Evolutionary conservation across 176 grass and related monocot genomes (phyloP), one percentile per base, ranked within the genome.

Genomic region (Canna indica): DNA sequence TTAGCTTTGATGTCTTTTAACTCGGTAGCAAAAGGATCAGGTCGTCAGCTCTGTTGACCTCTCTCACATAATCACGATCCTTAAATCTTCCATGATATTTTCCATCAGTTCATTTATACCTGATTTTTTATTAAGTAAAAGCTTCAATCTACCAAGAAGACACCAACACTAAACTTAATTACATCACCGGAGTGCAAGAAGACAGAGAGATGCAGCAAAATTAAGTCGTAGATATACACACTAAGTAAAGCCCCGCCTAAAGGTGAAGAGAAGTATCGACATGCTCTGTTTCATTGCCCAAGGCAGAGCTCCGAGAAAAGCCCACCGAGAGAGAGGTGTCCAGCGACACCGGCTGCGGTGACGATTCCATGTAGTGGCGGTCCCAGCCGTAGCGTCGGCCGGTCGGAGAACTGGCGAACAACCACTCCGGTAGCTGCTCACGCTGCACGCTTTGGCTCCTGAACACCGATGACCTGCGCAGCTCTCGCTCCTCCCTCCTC

Each of bases 261-360:
- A 60, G 27, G 26, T 60, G 58, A 60, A 60, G 58, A 60, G 58
- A 31, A 29, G 58, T 60, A 60, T 60, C 58, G 9, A 54, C 50
- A 7, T 30, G 20, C 12, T 60, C 58, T 29, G 58, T 14, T 31
- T 60, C 24, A 4, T 13, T 60, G 25, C 28, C 31, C 27, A 13
- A 2, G 7, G 25, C 7, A 60, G 26, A 30, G 58, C 58, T 31
- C 4, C 58, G 31, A 16, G 58, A 30, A 4, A 29, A 30, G 25
- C 58, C 27, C 58, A 60, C 31, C 1, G 25, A 60, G 26, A 60
- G 25, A 10, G 58, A 60, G 58, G 24, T 32, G 26, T 60, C 58
- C 1, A 31, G 58, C 27, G 58, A 9, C 27, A 0, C 12, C 26
- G 24, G 13, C 58, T 9, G 58, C 11, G 11, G 27, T 18, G 25